Base-by-base conservation (phyloP, 2,329 filamentous ascomycete genomes). In the Penicillium sumatraense region DNA sequence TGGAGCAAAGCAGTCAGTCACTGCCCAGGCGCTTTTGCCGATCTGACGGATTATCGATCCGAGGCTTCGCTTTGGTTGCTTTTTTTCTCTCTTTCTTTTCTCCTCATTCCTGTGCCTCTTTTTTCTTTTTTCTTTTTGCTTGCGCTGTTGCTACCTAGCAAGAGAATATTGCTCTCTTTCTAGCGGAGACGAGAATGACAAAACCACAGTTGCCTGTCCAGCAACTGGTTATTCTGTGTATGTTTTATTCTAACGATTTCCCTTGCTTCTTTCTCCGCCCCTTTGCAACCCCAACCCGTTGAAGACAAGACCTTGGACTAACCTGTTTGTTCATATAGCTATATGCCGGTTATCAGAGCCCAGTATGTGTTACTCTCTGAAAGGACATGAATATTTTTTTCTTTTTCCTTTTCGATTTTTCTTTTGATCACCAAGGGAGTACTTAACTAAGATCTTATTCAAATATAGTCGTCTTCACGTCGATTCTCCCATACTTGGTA, bases 321-420 rank as follows among this genome's bases (percentile, higher is more conserved):
- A 20, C 45, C 51, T 18, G 49, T 44, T 11, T 46, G 36, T 51
- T 49, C 51, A 27, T 54, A 31, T 63, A 91, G 89, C 89, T 70
- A 82, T 91, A 77, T 90, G 89, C 69, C 84, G 90, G 68, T 89
- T 93, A 68, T 87, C 89, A 57, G 90, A 93, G 71, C 90, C 90
- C 49, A 66, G 74, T 76, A 74, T 52, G 59, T 66, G n/a, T 44
- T n/a, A 16, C 24, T 9, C 14, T 26, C n/a, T n/a, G 5, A 14
- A 16, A 13, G 16, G 3, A 27, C 21, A 41, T 14, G 11, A 13
- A 44, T 27, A 33, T 33, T 16, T 51, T 24, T 20, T 14, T 26
- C 29, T 29, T 41, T 36, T n/a, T 40, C 10, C 26, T 21, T 18
- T 42, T 27, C n/a, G 2, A 36, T n/a, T n/a, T n/a, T n/a, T n/a